phyloP scores from a whole-genome alignment of 371 early-diverging fungal species.

The Rhizopus stolonifer region DNA sequence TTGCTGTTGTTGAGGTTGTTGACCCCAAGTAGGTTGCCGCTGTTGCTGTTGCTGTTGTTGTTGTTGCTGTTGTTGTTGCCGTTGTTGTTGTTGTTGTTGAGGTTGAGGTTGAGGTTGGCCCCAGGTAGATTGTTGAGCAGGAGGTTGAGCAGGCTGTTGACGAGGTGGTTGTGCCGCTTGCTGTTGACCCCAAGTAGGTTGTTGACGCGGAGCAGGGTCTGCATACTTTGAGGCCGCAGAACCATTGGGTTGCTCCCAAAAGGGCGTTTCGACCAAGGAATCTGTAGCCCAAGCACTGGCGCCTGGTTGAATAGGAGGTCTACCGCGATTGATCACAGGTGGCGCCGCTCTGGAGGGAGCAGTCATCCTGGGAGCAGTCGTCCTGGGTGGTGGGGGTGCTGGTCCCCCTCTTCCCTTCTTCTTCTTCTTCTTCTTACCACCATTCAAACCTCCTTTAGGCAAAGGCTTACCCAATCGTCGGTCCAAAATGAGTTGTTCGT shows the following conservation, averaged over 20 bases:
- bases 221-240: constrained; percentile 24
- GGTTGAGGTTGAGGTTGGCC: neutral
- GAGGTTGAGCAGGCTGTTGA: neutral
- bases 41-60: constrained; percentile 1
- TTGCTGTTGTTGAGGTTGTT: neutral
- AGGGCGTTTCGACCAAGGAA: constrained; percentile 31
- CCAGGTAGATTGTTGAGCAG: neutral
- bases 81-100: neutral
- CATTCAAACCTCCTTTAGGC: constrained; percentile 19
- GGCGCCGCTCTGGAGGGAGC: constrained; percentile 3
- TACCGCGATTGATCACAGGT: constrained; percentile 4
- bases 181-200: neutral
- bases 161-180: constrained; percentile 1
- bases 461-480: constrained; percentile 38
- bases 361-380: neutral
- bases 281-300: constrained; percentile 27
- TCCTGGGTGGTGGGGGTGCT: constrained; percentile 8
- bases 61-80: neutral
- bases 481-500: constrained; percentile 39
- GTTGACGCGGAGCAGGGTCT: constrained; percentile 5
- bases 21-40: neutral
- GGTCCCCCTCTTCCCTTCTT: constrained; percentile 2
- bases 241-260: constrained; percentile 32
- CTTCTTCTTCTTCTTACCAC: constrained; percentile 22
- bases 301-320: constrained; percentile 6